phyloP scores from a whole-genome alignment of 148 eudicot genomes.

The Hydrangea macrophylla region DNA sequence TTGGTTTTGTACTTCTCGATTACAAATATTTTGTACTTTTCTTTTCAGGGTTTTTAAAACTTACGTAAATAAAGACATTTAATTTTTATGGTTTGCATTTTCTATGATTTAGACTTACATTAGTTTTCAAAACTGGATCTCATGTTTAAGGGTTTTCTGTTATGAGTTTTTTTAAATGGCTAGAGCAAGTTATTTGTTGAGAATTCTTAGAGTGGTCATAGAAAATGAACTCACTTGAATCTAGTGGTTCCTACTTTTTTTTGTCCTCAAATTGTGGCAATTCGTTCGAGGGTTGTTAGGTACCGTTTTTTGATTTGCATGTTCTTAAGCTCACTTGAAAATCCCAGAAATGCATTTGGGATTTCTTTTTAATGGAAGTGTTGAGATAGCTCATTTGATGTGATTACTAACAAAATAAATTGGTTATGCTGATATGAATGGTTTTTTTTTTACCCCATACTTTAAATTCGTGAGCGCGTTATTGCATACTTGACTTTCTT shows the following conservation, averaged over 20 bases:
- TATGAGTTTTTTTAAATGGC: neutral
- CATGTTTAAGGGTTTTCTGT: neutral
- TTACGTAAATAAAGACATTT: too few species aligned
- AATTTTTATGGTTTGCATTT: neutral
- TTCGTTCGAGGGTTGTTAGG: too few species aligned
- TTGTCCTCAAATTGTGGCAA: neutral
- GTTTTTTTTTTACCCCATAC: slow-evolving; percentile 52
- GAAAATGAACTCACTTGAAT: neutral
- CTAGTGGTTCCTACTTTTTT: neutral
- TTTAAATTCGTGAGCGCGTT: slow-evolving; percentile 20
- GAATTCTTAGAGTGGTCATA: neutral
- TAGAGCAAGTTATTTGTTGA: neutral
- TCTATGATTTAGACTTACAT: neutral
- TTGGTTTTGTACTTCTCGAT: neutral
- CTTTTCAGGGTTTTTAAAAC: too few species aligned
- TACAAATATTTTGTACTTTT: too few species aligned
- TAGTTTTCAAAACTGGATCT: too few species aligned
- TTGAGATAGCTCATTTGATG: neutral
- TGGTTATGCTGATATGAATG: slow-evolving; percentile 20
- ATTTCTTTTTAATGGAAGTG: neutral
- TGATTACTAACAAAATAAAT: neutral
- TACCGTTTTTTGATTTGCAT: too few species aligned
- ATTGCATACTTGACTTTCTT: too few species aligned
- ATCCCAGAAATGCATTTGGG: neutral
- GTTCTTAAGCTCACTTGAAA: neutral